Evolutionary conservation across 345 rosid genomes (phyloP).

Genomic region (Clarkia xantiana): DNA sequence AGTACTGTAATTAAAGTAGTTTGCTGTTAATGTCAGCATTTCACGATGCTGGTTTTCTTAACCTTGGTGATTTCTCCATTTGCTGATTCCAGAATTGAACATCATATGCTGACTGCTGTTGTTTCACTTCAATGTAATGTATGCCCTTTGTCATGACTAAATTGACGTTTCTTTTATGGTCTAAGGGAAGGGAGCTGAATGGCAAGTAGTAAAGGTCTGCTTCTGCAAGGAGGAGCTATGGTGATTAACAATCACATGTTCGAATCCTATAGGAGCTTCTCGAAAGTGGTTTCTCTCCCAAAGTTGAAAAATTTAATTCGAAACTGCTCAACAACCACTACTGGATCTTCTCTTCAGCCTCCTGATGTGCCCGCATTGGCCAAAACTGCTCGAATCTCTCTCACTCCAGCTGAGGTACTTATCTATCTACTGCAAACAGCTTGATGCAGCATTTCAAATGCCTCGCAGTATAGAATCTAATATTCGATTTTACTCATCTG

Average conservation of each 20-base stretch:
- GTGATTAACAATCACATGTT: conserved; percentile 4
- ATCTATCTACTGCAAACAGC: background rate
- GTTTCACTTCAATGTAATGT: too few relatives aligned
- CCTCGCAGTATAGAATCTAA: too few relatives aligned
- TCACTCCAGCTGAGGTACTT: conserved; percentile 44
- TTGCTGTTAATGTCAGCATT: too few relatives aligned
- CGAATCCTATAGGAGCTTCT: background rate
- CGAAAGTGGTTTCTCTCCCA: conserved; percentile 5
- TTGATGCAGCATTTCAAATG: background rate
- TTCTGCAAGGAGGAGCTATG: conserved; percentile 12
- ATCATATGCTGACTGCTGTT: too few relatives aligned
- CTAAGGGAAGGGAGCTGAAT: too few relatives aligned
- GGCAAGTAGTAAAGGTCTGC: conserved; percentile 8
- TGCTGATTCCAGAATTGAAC: too few relatives aligned
- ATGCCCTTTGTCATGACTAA: too few relatives aligned
- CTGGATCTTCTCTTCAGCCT: conserved; percentile 34
- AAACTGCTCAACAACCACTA: conserved; percentile 18
- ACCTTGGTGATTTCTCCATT: too few relatives aligned
- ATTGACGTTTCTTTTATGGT: too few relatives aligned
- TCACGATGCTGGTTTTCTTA: too few relatives aligned
- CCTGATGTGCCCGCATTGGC: conserved; percentile 61
- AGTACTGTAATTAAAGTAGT: too few relatives aligned
- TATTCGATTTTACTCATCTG: too few relatives aligned
- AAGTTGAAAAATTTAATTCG: conserved; percentile 6
- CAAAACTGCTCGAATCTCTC: conserved; percentile 70